These are phyloP conservation scores for Dictyostelium citrinum DNA, from an alignment of 78 protist species.

Conservation along the genomic window DNA sequence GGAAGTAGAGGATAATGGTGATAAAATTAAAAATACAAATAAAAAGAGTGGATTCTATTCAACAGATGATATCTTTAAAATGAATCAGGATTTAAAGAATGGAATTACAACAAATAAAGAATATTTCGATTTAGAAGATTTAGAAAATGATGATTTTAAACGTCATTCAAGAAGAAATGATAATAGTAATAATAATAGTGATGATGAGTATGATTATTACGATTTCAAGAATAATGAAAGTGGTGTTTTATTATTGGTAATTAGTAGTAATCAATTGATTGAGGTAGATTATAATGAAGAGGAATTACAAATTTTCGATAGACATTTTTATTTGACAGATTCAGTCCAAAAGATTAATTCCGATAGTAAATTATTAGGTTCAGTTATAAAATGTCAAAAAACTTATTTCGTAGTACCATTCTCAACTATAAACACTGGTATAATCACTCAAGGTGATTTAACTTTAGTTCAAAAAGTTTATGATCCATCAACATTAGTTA, in stretches of 20 bases:
- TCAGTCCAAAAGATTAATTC: constrained; percentile 15
- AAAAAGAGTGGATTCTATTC: not conserved
- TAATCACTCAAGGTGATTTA: not conserved
- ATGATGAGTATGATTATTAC: constrained; percentile 6
- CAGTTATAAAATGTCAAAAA: not conserved
- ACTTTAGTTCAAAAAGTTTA: not conserved
- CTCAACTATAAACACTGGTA: not conserved
- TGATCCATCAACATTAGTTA: not conserved
- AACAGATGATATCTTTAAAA: not conserved
- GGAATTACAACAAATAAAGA: not conserved
- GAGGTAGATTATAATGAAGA: constrained; percentile 5
- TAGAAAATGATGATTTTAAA: not conserved
- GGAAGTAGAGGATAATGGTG: not conserved
- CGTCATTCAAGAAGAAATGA: not conserved
- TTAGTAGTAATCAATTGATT: not conserved
- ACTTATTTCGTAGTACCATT: constrained; percentile 13
- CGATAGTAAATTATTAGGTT: not conserved
- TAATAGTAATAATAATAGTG: not conserved
- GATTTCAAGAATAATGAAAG: constrained; percentile 8
- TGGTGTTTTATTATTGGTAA: constrained; percentile 22
- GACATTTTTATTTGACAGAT: constrained; percentile 24
- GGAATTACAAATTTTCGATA: constrained; percentile 14
- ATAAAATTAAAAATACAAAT: not conserved
- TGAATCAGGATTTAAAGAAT: not conserved
- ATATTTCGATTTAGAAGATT: not conserved